Evolutionary conservation across 495 filamentous ascomycete genomes (phyloP).

Genomic region (Cryomyces minteri): DNA sequence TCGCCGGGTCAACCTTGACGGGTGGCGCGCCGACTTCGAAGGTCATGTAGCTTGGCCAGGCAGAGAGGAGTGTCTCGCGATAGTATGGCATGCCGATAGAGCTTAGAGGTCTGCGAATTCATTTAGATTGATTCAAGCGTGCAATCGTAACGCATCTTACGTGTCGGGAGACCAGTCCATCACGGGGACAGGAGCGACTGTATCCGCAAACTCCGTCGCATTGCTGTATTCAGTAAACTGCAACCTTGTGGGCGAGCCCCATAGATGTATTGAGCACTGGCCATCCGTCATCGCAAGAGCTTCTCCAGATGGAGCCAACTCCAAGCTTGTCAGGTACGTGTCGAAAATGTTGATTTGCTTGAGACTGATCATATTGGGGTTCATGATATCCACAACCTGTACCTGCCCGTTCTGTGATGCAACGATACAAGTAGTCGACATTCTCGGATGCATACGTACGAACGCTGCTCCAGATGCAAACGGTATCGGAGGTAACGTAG

Average conservation of each 20-base stretch:
- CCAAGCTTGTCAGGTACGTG: slow-evolving; percentile 52
- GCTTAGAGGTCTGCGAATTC: slow-evolving; percentile 46
- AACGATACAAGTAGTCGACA: slow-evolving; percentile 84
- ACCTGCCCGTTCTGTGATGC: slow-evolving; percentile 79
- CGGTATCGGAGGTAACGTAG: slow-evolving; percentile 69
- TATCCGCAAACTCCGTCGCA: slow-evolving; percentile 60
- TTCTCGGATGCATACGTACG: slow-evolving; percentile 85
- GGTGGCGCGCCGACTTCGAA: slow-evolving; percentile 76
- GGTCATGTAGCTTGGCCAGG: slow-evolving; percentile 68
- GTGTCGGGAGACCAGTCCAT: slow-evolving; percentile 54
- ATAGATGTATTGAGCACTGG: slow-evolving; percentile 64
- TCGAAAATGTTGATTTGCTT: slow-evolving; percentile 58
- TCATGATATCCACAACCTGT: slow-evolving; percentile 89
- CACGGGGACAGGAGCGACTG: slow-evolving; percentile 27
- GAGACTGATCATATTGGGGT: slow-evolving; percentile 76
- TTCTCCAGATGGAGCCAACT: slow-evolving; percentile 81
- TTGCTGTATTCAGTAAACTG: slow-evolving; percentile 74
- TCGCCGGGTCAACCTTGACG: slow-evolving; percentile 50
- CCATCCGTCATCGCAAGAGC: slow-evolving; percentile 67
- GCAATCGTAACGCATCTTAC: slow-evolving; percentile 23
- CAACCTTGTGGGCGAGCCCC: slow-evolving; percentile 80
- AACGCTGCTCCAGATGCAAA: slow-evolving; percentile 84
- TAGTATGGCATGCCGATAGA: slow-evolving; percentile 87
- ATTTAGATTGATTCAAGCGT: no score
- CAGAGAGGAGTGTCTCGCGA: slow-evolving; percentile 67